A percentile compares a stretch with the other conserved stretches of the same genome.
These are phyloP conservation scores for Epichloe coenophiala DNA, from an alignment of 2,329 filamentous ascomycete genomes.

Conservation along the genomic window DNA sequence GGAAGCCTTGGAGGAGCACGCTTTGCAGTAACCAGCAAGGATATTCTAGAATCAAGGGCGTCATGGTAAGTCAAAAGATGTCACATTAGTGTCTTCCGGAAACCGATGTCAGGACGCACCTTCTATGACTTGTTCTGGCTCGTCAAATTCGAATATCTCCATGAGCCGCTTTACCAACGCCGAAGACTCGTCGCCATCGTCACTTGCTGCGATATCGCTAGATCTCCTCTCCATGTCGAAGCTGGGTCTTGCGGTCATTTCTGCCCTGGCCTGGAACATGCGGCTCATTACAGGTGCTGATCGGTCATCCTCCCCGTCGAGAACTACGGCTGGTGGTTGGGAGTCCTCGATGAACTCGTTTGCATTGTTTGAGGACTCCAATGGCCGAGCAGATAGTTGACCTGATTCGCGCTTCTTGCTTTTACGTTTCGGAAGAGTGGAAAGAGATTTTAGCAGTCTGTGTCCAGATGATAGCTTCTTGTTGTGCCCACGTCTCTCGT, in stretches of 20 bases:
- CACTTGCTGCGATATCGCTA: conserved; percentile 22
- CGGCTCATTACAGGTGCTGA: conserved; percentile 62
- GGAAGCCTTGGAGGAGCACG: conserved; percentile 81
- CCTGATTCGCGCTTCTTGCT: conserved; percentile 27
- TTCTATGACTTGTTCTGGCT: conserved; percentile 71
- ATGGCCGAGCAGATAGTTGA: conserved; percentile 24
- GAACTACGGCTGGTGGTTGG: conserved; percentile 8
- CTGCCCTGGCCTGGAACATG: conserved; percentile 59
- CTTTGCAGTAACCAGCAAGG: conserved; percentile 89
- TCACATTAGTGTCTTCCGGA: conserved; percentile 2
- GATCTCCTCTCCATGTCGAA: conserved; percentile 38
- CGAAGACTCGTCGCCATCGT: conserved; percentile 30
- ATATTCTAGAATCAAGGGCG: conserved; percentile 47
- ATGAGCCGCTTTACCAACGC: conserved; percentile 58
- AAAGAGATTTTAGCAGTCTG: conserved; percentile 52
- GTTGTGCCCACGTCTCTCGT: conserved; percentile 30
- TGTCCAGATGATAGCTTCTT: conserved; percentile 47
- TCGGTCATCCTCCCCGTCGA: conserved; percentile 25
- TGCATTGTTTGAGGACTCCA: conserved; percentile 17
- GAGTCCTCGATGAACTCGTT: conserved; percentile 15
- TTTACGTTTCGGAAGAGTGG: conserved; percentile 39
- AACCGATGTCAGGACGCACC: conserved; percentile 29
- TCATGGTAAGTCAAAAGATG: neutral
- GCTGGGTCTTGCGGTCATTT: conserved; percentile 45
- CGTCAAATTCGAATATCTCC: conserved; percentile 75